Evolutionary conservation across 257 asterid species (phyloP).

Genomic region (Capsicum rhomboideum): DNA sequence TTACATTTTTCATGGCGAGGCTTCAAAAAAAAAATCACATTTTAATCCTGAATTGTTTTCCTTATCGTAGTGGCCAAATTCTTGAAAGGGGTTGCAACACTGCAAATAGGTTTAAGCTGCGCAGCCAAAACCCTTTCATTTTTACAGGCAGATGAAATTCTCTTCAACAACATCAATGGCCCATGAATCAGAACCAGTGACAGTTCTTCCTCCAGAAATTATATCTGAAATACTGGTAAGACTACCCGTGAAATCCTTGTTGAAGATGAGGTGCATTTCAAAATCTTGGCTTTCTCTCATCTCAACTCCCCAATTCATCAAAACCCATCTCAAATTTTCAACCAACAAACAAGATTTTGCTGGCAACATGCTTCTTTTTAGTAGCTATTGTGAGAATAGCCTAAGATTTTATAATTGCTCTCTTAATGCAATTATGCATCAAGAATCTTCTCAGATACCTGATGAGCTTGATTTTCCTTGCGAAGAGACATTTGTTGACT

Average conservation of each 20-base stretch:
- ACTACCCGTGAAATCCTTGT: slow-evolving; percentile 33
- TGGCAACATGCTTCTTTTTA: background rate
- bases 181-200: background rate
- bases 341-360: background rate
- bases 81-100: background rate
- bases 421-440: background rate
- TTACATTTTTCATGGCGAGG: too few species aligned
- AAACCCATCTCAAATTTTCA: slow-evolving; percentile 19
- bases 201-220: slow-evolving; percentile 41
- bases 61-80: too few species aligned
- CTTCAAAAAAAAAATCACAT: too few species aligned
- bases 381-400: background rate
- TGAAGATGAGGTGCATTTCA: slow-evolving; percentile 37
- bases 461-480: background rate
- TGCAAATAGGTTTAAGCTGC: background rate
- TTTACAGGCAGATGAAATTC: too few species aligned
- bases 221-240: slow-evolving; percentile 29
- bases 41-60: too few species aligned
- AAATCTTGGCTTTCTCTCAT: slow-evolving; percentile 42
- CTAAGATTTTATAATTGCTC: background rate
- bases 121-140: background rate
- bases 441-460: background rate
- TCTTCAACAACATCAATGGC: background rate
- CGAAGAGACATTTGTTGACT: background rate
- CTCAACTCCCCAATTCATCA: slow-evolving; percentile 25